A percentile compares a stretch with the other conserved stretches of the same genome.
These are phyloP conservation scores for Aspergillus sp. DNA, from an alignment of 2,329 filamentous ascomycete genomes.

Conservation along the genomic window DNA sequence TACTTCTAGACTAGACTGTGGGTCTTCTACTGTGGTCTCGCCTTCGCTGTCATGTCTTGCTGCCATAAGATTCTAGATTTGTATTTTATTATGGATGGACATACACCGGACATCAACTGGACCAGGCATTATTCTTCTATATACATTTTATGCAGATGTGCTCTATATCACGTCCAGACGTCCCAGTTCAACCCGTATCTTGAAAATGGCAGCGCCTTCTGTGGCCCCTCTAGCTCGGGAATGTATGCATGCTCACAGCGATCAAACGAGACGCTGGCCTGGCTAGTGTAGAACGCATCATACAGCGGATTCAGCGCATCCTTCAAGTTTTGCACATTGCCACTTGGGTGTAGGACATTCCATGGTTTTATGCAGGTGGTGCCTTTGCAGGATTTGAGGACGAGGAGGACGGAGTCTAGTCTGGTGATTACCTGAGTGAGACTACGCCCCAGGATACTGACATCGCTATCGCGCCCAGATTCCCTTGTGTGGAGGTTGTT, in stretches of 20 bases:
- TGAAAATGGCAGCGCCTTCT: constrained; percentile 15
- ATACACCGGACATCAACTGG: no score
- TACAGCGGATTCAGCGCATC: constrained; percentile 32
- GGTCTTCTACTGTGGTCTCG: neutral
- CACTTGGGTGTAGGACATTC: constrained; percentile 34
- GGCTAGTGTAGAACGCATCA: constrained; percentile 34
- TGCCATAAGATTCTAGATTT: no score
- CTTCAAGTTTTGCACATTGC: constrained; percentile 28
- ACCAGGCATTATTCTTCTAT: no score
- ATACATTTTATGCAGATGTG: neutral
- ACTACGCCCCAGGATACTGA: neutral
- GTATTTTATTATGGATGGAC: no score
- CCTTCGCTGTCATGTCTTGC: no score
- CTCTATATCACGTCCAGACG: neutral
- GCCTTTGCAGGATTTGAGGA: constrained; percentile 42
- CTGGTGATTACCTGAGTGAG: constrained; percentile 19
- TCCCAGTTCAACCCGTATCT: constrained; percentile 21
- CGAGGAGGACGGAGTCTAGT: constrained; percentile 39
- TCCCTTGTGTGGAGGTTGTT: constrained; percentile 30
- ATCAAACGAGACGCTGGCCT: constrained; percentile 34
- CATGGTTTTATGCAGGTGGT: constrained; percentile 38
- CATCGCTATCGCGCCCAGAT: neutral
- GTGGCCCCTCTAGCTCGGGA: constrained; percentile 36
- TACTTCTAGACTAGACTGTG: neutral
- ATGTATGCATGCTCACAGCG: constrained; percentile 39